A percentile compares a stretch with the other conserved stretches of the same genome.
phyloP scores from a whole-genome alignment of 73 alveolate species.

The Paramecium pentaurelia region DNA sequence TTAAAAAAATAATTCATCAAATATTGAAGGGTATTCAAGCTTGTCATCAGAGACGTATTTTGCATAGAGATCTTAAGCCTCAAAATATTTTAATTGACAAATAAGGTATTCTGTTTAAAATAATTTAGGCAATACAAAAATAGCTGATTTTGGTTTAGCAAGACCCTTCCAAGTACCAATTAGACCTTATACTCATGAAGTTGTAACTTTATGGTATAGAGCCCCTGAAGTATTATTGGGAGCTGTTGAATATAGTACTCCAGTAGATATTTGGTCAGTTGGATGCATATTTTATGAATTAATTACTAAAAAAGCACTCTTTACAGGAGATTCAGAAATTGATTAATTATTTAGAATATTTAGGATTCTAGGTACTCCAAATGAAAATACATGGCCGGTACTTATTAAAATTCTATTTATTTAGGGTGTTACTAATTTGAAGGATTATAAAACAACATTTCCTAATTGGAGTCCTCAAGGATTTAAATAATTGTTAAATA shows the following conservation, averaged over 20 bases:
- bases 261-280: constrained; percentile 91
- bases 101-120: neutral
- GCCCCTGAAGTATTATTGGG: constrained; percentile 89
- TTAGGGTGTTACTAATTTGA: constrained; percentile 78
- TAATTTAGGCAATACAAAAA: constrained; percentile 61
- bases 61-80: constrained; percentile 82
- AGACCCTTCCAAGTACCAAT: constrained; percentile 70
- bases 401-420: constrained; percentile 41
- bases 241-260: constrained; percentile 72
- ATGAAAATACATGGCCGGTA: constrained; percentile 83
- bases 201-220: constrained; percentile 83
- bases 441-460: constrained; percentile 73
- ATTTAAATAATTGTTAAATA: neutral
- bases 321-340: constrained; percentile 84
- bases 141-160: constrained; percentile 88
- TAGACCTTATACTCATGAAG: constrained; percentile 83
- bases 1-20: constrained; percentile 62
- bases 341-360: constrained; percentile 83
- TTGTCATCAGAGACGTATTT: constrained; percentile 67
- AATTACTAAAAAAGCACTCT: constrained; percentile 81
- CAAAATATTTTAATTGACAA: constrained; percentile 67
- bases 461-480: constrained; percentile 72
- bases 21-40: constrained; percentile 76
- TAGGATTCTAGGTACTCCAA: constrained; percentile 89
- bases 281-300: constrained; percentile 89